Evolutionary conservation across 495 filamentous ascomycete species (phyloP).

Genomic region (Trichocladium antarcticum): DNA sequence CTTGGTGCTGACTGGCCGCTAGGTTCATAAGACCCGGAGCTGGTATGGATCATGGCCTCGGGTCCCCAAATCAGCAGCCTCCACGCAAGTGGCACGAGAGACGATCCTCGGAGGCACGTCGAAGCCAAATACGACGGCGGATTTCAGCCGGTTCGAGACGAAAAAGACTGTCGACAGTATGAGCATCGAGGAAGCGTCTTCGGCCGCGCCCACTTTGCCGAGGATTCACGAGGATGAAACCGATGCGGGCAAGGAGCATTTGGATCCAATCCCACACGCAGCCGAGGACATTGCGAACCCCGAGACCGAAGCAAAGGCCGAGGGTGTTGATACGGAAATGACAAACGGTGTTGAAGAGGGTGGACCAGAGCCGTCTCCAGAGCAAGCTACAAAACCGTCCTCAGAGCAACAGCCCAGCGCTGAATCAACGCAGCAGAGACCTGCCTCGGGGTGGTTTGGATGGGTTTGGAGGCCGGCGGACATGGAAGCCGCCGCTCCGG

Average conservation of each 20-base stretch:
- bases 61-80: constrained; percentile 54
- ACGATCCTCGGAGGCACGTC: constrained; percentile 52
- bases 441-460: constrained; percentile 45
- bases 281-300: background rate
- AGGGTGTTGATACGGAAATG: constrained; percentile 2
- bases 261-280: background rate
- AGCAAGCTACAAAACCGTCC: constrained; percentile 6
- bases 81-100: constrained; percentile 66
- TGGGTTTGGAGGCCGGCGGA: constrained; percentile 39
- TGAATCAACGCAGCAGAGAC: constrained; percentile 25
- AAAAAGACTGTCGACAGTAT: constrained; percentile 26
- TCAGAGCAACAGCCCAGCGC: background rate
- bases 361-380: background rate
- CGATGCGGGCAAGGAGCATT: background rate
- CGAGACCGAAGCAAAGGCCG: constrained; percentile 4
- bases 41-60: constrained; percentile 62
- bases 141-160: constrained; percentile 39
- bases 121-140: constrained; percentile 28
- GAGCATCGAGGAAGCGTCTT: constrained; percentile 18
- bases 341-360: background rate
- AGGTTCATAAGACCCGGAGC: constrained; percentile 45
- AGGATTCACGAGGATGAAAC: constrained; percentile 11
- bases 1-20: constrained; percentile 14
- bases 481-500: constrained; percentile 15
- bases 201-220: constrained; percentile 20